Evolutionary conservation across 371 early-diverging fungal species (phyloP), one percentile per base, ranked within the genome.

Genomic region (Apophysomyces sp.): DNA sequence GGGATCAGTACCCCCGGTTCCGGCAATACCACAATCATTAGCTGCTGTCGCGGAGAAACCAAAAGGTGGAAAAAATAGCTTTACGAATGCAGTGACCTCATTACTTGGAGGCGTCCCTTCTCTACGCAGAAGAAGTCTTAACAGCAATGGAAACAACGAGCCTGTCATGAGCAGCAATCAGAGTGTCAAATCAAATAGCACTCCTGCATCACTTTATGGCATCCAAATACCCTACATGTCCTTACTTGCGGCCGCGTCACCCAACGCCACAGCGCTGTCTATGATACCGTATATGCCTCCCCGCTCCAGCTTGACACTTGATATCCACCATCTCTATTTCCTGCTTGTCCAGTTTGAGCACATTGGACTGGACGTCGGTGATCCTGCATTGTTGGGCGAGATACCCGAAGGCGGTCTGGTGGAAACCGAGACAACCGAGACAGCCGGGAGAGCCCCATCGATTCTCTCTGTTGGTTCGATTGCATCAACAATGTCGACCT

Each of bases 251-350:
- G 77, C 75, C 18, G 71, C 79, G 1, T 66, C 81, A 28, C 61
- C 83, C 21, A 57, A 72, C 40, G 63, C 73, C 8, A 63, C 78
- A 41, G 12, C 72, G 30, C 44, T 72, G 44, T 28, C 71, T 16
- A 52, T 74, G 55, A 69, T 67, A 57, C 55, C 80, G 27, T 73
- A 74, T 61, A 68, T 76, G 78, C 72, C 74, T 31, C 36, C 55
- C 34, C 65, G 74, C 8, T 78, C 79, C 4, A 75, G 77, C 15
- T 57, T 88, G 1, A 74, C 86, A 3, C 68, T 88, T 5, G 86
- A 88, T 67, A 75, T 81, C 13, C 82, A 85, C 32, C 81, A 86
- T 53, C 66, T 86, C 15, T 85, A 85, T 61, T 88, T 84, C 55
- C 60, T 88, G 5, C 65, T 82, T 13, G 83, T 85, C 0, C 85